Evolutionary conservation across 495 filamentous ascomycete species (phyloP).

Genomic region (Neurospora sp.): DNA sequence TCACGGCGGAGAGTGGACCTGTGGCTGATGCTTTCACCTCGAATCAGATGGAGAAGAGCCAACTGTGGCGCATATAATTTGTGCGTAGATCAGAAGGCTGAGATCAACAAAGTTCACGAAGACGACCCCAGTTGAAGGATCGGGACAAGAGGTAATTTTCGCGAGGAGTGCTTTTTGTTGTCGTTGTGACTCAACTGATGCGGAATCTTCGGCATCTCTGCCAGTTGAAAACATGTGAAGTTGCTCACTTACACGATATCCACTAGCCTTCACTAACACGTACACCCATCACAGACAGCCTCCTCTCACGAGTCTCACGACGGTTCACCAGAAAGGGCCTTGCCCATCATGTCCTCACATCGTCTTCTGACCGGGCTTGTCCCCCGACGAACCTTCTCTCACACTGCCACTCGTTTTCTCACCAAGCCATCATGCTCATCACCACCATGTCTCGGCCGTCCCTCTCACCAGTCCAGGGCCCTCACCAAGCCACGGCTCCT

Average conservation of each 20-base stretch:
- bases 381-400: slow-evolving; percentile 7
- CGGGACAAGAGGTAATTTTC: neutral
- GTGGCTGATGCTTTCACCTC: neutral
- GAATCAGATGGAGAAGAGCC: neutral
- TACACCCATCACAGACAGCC: neutral
- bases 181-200: neutral
- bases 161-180: neutral
- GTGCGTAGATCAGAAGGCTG: neutral
- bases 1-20: neutral
- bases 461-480: neutral
- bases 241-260: neutral
- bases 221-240: neutral
- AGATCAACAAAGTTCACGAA: neutral
- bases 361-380: slow-evolving; percentile 8
- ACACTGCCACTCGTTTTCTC: neutral
- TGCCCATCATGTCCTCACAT: slow-evolving; percentile 5
- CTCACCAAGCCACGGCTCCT: slow-evolving; percentile 10
- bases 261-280: neutral
- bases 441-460: neutral
- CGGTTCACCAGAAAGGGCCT: neutral
- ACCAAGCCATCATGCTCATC: neutral
- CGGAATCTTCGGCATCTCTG: neutral
- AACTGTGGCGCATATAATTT: neutral
- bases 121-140: neutral
- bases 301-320: neutral